Evolutionary conservation across 23 red algal species (phyloP), one percentile per base, ranked within the genome.

Genomic region (Rhodosorus marinus): DNA sequence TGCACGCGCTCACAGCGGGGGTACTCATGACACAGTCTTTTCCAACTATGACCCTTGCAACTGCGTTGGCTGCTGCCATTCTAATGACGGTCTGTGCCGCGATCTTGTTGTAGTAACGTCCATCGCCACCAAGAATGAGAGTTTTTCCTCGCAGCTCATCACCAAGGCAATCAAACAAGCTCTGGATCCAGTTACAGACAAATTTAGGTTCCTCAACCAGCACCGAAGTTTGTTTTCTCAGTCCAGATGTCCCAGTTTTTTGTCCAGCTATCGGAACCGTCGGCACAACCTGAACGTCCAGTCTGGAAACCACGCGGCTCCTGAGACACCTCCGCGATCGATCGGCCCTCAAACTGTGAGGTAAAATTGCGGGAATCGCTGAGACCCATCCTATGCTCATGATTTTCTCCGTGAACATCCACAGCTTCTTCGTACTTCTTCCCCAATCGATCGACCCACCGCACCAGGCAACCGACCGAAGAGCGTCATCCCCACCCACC

Each of bases 131-230:
- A 11, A 95, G 59, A 0, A 72, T 28, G 8, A 95, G 36, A 19
- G 68, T 40, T 9, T 4, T 23, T 5, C 29, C 9, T 38, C 34
- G 32, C 8, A 67, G 66, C 14, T 25, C 26, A 4, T 64, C 74
- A 23, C 24, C 21, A 0, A 82, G 49, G 11, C 36, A 27, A 28
- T 71, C 33, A 74, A 95, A 95, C 1, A 95, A 70, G 24, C 74
- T 76, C 64, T 95, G 88, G 29, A 83, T 52, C 79, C 79, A 95
- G 52, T 95, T 95, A 23, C 46, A 72, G 9, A 95, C 29, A 52
- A 67, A 95, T 26, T 67, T 54, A 8, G 73, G 77, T 20, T 67
- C 27, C 9, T 47, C 32, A 8, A 72, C 14, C 8, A 84, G 43
- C 11, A 69, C 72, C 0, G 8, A 30, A 5, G 63, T 62, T 32